Evolutionary conservation across 129 eudicot species (phyloP), one percentile per base, ranked within the genome.

Genomic region (Flaveria trinervia): DNA sequence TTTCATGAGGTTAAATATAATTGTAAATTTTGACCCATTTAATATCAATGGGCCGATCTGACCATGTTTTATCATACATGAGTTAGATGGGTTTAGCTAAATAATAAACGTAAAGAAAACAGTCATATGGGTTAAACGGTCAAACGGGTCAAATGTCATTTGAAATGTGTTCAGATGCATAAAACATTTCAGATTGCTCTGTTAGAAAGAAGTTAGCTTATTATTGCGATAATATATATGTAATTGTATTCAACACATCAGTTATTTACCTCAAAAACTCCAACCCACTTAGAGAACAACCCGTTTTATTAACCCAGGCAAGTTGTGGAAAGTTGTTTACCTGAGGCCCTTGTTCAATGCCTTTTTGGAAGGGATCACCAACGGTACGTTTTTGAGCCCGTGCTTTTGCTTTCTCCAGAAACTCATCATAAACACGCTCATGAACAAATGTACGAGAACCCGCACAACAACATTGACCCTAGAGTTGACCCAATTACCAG

Each of bases 381-480:
- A 92, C 97, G 3, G 77, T 64, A 11, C 97, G 97, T 66, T 80
- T 86, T 76, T 82, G 61, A 74, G 97, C 97, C 25, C 96, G 96
- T 44, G 89, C 91, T 81, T 80, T 89, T 65, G 97, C 80, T 76
- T 92, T 92, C 83, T 89, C 97, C 9, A 92, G 39, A 79, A 92
- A 92, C 46, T 92, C 97, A 71, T 92, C 96, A 68, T 92, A 83
- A 39, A 92, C 90, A 4, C 86, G 82, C 71, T 92, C 96, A 43
- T 92, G 97, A 43, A 92, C 97, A 16, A 26, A 92, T 12, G 96
- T 92, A 54, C 97, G 97, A 60, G 97, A 92, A 65, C 92, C 97
- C 69, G 96, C 97, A 72, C 91, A 87, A 65, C 97, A 92, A 62
- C 97, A 92, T 87, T 92, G 97, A 4, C 97, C 97, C 97, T 92